Base-by-base conservation (phyloP, 148 eudicot species). In the Nyssa sinensis region DNA sequence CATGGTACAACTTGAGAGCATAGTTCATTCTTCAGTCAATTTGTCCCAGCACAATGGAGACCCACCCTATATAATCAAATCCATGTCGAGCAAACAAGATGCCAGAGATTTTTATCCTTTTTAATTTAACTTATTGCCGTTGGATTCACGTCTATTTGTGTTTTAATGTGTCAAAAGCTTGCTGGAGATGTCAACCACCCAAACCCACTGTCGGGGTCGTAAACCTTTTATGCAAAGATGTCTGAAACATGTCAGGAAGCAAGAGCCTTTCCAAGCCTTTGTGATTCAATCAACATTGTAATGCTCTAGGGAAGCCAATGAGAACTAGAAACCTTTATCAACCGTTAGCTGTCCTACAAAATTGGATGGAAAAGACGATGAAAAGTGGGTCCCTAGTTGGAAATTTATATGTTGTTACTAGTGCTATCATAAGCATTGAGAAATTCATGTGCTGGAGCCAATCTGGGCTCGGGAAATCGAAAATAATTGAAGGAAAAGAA, bases 21-120 rank as follows among this genome's bases (percentile, higher is more conserved):
- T 55, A 34, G 35, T 23, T 19, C 25, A 2, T 55, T 41, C 16
- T 19, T 5, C 2, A 12, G 69, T 14, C 75, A 70, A 62, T 13
- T 66, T 1, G 66, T 10, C 71, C 75, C 14, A 71, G 75, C 55
- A 57, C 23, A 21, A 37, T 55, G 75, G 70, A 77, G 70, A 71
- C 47, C 58, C 62, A 21, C 64, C 59, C 70, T 34, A 5, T 58
- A 71, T 59, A 31, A 28, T 58, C 44, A 57, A 47, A 65, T 28
- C 71, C 39, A 39, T 51, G 41, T 65, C 65, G 24, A 49, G n/a
- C 31, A 29, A 63, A 12, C 23, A 30, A 1, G 16, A 24, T 71
- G 16, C 10, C 62, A 73, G 28, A 72, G 21, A 62, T n/a, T 47
- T 31, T 12, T 41, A 44, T 21, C 12, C 14, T 11, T 72, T 17